Evolutionary conservation across 495 filamentous ascomycete species (phyloP).

Genomic region (Mytilinidion resinicola): DNA sequence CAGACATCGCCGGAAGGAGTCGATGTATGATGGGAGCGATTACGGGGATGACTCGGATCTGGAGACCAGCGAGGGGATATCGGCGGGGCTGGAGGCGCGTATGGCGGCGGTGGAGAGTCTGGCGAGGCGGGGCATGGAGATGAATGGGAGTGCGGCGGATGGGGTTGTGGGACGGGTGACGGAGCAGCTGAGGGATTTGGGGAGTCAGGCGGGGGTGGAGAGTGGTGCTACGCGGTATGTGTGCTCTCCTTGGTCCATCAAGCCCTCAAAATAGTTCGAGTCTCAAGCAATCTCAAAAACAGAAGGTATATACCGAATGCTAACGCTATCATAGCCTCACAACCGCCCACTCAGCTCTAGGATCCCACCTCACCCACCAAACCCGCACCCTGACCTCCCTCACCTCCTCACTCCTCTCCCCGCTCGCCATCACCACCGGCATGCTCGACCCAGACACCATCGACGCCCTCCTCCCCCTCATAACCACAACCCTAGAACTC

Average conservation of each 20-base stretch:
- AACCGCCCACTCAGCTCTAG: conserved; percentile 78
- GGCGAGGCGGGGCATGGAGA: conserved; percentile 64
- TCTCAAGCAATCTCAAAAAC: neutral
- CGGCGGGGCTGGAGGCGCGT: conserved; percentile 63
- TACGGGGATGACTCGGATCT: conserved; percentile 67
- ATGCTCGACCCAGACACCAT: conserved; percentile 27
- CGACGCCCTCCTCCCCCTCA: conserved; percentile 47
- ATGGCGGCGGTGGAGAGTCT: conserved; percentile 74
- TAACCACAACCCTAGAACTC: conserved; percentile 41
- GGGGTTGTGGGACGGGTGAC: conserved; percentile 64
- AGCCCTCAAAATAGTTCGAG: neutral
- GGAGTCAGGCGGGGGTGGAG: conserved; percentile 74
- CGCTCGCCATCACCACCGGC: conserved; percentile 46
- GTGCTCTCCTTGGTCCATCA: neutral
- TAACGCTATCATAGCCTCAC: conserved; percentile 55
- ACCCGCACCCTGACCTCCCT: conserved; percentile 75
- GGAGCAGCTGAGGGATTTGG: conserved; percentile 67
- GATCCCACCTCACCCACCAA: conserved; percentile 78
- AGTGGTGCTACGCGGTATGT: conserved; percentile 69
- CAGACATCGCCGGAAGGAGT: conserved; percentile 43
- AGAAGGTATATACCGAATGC: conserved; percentile 2
- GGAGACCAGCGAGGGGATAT: conserved; percentile 59
- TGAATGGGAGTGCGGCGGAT: conserved; percentile 62
- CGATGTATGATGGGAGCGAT: conserved; percentile 53
- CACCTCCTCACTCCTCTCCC: conserved; percentile 59